Conservation (phyloP, 2,329 filamentous ascomycete genomes). For the Cladosporium halotolerans region DNA sequence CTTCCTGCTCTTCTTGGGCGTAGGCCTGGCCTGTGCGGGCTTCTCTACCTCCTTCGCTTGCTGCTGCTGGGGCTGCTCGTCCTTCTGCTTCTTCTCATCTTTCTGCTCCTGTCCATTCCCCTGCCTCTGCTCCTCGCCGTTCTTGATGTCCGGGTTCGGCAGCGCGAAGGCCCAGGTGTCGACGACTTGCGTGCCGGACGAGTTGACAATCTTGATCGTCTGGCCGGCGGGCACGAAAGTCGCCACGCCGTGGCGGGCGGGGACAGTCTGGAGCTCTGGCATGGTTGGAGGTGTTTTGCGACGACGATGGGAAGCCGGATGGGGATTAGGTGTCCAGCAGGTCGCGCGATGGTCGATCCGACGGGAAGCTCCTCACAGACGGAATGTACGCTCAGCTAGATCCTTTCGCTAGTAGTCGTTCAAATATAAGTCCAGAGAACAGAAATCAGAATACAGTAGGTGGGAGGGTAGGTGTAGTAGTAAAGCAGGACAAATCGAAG, state of each 20-base stretch:
- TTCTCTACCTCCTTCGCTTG: conserved; percentile 19
- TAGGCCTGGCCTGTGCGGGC: conserved; percentile 16
- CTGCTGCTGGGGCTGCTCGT: conserved; percentile 16
- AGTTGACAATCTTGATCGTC: conserved; percentile 46
- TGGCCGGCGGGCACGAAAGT: conserved; percentile 45
- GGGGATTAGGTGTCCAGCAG: too few relatives aligned
- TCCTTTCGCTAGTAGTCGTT: too few relatives aligned
- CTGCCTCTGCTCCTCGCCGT: conserved; percentile 15
- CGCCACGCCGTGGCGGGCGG: conserved; percentile 44
- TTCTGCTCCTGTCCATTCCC: conserved; percentile 22
- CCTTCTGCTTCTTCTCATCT: conserved; percentile 13
- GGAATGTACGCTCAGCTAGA: too few relatives aligned
- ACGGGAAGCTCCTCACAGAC: too few relatives aligned
- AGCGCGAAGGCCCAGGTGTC: conserved; percentile 47
- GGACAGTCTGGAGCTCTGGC: conserved; percentile 36
- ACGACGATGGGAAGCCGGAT: too few relatives aligned
- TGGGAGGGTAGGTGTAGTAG: too few relatives aligned
- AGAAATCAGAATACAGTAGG: too few relatives aligned
- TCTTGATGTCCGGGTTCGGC: conserved; percentile 32
- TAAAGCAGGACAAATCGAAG: too few relatives aligned
- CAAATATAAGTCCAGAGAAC: too few relatives aligned
- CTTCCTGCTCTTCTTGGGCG: conserved; percentile 23
- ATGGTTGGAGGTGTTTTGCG: not conserved
- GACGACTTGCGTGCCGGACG: conserved; percentile 45
- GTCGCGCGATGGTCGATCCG: too few relatives aligned